Conservation (phyloP, 208 protist genomes). For the Herpetomonas samuelpessoai region DNA sequence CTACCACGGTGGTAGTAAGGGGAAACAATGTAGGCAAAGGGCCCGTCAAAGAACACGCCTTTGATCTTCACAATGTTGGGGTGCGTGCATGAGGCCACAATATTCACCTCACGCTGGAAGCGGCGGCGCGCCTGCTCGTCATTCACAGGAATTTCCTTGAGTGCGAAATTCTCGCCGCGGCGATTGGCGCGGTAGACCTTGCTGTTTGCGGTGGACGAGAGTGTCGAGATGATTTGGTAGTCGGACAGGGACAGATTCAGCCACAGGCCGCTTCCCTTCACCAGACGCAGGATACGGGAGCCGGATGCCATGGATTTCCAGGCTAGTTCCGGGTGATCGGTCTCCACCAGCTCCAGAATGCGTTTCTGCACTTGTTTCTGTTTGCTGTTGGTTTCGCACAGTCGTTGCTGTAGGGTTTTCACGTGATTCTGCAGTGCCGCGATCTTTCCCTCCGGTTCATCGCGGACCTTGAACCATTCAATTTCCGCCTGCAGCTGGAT, state of each 20-base stretch:
- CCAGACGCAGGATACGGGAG: slow-evolving; percentile 54
- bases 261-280: slow-evolving; percentile 73
- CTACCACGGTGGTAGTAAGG: slow-evolving; percentile 59
- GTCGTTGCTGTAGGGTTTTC: slow-evolving; percentile 25
- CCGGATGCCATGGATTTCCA: slow-evolving; percentile 65
- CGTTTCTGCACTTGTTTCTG: slow-evolving; percentile 52
- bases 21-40: slow-evolving; percentile 61
- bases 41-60: slow-evolving; percentile 75
- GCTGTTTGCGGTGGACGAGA: slow-evolving; percentile 63
- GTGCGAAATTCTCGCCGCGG: slow-evolving; percentile 54
- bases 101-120: slow-evolving; percentile 63
- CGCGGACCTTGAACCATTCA: slow-evolving; percentile 70
- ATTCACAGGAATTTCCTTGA: slow-evolving; percentile 67
- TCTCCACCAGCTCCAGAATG: slow-evolving; percentile 51
- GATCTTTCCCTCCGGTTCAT: slow-evolving; percentile 46
- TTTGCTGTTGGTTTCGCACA: slow-evolving; percentile 28
- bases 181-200: slow-evolving; percentile 64
- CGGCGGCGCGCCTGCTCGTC: slow-evolving; percentile 33
- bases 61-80: slow-evolving; percentile 70
- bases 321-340: slow-evolving; percentile 59
- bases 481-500: slow-evolving; percentile 71
- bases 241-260: slow-evolving; percentile 62
- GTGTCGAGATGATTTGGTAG: slow-evolving; percentile 48
- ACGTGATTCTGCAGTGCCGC: slow-evolving; percentile 30
- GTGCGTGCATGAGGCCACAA: slow-evolving; percentile 50